Evolutionary conservation across 495 filamentous ascomycete genomes (phyloP).

Genomic region (Aspergillus kassunensis): DNA sequence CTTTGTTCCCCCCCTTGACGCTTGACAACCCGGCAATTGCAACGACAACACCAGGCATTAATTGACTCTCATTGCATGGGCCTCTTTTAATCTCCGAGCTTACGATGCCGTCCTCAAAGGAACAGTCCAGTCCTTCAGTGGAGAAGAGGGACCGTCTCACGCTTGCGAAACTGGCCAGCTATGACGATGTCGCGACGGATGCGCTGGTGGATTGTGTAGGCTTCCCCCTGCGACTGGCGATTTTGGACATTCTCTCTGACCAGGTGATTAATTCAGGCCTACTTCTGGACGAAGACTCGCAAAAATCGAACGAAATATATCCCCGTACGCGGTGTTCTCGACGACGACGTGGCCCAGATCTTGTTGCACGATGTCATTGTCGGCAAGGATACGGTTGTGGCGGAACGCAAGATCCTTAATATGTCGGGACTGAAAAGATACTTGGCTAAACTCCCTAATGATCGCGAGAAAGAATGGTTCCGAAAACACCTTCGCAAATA

Average conservation of each 20-base stretch:
- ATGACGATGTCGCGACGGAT: constrained; percentile 97
- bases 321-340: constrained; percentile 71
- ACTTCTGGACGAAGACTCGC: constrained; percentile 91
- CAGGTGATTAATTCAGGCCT: constrained; percentile 54
- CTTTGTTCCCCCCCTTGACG: constrained; percentile 13
- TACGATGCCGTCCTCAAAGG: constrained; percentile 43
- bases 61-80: constrained; percentile 14
- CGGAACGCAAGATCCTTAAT: constrained; percentile 67
- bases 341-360: constrained; percentile 75
- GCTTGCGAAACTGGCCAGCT: constrained; percentile 78
- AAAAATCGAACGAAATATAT: constrained; percentile 90
- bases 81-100: not conserved
- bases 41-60: not conserved
- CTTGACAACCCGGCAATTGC: constrained; percentile 5
- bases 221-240: constrained; percentile 14
- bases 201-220: constrained; percentile 90
- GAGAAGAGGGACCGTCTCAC: constrained; percentile 71
- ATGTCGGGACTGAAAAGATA: constrained; percentile 73
- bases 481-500: constrained; percentile 82
- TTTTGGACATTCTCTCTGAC: constrained; percentile 18
- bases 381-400: constrained; percentile 61
- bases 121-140: constrained; percentile 34
- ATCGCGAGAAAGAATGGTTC: constrained; percentile 85
- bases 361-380: constrained; percentile 74
- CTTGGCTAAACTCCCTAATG: constrained; percentile 56